phyloP scores from a whole-genome alignment of 768 basidiomycete genomes.

The Agaricus sinodeliciosus region DNA sequence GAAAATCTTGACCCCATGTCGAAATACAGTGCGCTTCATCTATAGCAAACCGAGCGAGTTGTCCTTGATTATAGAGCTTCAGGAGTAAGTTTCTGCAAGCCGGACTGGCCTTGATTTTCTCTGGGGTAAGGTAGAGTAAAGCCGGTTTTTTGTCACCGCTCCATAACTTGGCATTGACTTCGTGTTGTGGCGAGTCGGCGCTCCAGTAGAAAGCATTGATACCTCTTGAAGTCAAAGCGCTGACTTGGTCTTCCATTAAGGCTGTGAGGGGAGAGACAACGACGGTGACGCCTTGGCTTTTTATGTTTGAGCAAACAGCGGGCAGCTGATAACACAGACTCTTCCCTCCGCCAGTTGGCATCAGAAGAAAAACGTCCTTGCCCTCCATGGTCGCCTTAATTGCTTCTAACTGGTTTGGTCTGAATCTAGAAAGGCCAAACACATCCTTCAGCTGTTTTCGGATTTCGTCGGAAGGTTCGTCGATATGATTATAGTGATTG shows the following conservation, averaged over 20 bases:
- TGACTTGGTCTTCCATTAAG: conserved; percentile 87
- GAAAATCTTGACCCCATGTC: conserved; percentile 92
- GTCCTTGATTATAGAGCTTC: conserved; percentile 45
- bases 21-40: conserved; percentile 97
- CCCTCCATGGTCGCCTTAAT: conserved; percentile 75
- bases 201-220: conserved; percentile 70
- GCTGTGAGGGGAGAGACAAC: conserved; percentile 87
- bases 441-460: conserved; percentile 42
- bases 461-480: conserved; percentile 38
- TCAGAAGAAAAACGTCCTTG: conserved; percentile 87
- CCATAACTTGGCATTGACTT: conserved; percentile 38
- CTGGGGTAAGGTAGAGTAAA: conserved; percentile 88
- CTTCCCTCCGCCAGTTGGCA: conserved; percentile 95
- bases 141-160: conserved; percentile 43
- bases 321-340: conserved; percentile 88
- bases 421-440: conserved; percentile 66
- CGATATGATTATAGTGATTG: conserved; percentile 5
- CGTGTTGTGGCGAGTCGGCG: conserved; percentile 38
- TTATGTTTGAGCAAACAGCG: conserved; percentile 68
- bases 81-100: conserved; percentile 48
- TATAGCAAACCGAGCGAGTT: conserved; percentile 84
- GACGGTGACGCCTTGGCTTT: conserved; percentile 76
- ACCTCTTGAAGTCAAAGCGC: conserved; percentile 51
- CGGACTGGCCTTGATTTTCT: conserved; percentile 66
- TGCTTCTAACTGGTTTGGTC: conserved; percentile 81